Conservation (phyloP, 2,329 filamentous ascomycete species). For the Colletotrichum chrysophilum region DNA sequence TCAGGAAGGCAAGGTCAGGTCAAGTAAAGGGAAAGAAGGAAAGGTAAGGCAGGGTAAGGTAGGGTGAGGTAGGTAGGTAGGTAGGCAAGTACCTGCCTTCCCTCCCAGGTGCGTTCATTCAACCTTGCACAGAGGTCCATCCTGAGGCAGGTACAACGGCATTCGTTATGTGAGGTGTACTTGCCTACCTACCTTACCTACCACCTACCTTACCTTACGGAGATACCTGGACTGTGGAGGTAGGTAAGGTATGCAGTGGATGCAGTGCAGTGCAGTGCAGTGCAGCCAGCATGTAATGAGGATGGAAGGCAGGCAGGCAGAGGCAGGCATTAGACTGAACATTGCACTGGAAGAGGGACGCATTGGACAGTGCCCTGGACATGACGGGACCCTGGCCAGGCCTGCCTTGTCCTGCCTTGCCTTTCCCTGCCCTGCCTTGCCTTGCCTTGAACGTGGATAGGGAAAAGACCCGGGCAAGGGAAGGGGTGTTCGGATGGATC, state of each 20-base stretch:
- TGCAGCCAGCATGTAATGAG: not conserved
- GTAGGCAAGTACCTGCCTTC: not conserved
- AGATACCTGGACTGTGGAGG: not conserved
- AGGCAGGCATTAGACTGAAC: not conserved
- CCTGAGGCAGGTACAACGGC: not conserved
- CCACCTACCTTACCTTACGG: not conserved
- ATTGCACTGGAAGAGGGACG: not conserved
- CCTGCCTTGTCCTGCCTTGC: not conserved
- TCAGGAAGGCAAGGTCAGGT: not conserved
- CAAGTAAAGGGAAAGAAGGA: not conserved
- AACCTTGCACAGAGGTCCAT: not conserved
- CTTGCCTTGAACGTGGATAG: not conserved
- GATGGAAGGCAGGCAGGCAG: not conserved
- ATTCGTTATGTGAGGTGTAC: not conserved
- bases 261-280: not conserved
- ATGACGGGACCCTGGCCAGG: not conserved
- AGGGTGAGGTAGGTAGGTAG: not conserved
- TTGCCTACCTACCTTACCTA: not conserved
- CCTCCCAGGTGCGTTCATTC: not conserved
- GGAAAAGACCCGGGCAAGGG: not conserved
- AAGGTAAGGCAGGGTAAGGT: not conserved
- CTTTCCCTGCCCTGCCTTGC: not conserved
- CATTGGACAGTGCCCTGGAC: not conserved
- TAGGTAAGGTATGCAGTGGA: not conserved
- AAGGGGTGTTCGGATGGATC: conserved; percentile 13